Conservation (phyloP, 140 eudicot species). For the Senecio squalidus region DNA sequence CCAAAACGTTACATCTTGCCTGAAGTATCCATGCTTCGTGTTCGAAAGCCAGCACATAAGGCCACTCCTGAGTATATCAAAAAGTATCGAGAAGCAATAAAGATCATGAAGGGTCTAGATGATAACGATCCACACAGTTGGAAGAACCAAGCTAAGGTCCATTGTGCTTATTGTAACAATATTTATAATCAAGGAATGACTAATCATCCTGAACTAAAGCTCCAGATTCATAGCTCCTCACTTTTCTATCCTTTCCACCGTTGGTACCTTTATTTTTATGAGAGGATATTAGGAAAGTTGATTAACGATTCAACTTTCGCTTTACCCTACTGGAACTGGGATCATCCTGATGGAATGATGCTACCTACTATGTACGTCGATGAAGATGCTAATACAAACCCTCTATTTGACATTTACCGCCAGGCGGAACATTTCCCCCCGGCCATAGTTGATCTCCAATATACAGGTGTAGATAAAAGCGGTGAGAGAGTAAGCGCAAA, state of each 20-base stretch:
- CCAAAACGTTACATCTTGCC: conserved; percentile 14
- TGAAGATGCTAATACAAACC: neutral
- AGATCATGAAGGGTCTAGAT: conserved; percentile 40
- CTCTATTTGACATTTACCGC: conserved; percentile 36
- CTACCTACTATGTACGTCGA: conserved; percentile 7
- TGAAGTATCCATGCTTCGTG: neutral
- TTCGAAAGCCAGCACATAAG: conserved; percentile 41
- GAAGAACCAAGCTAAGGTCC: conserved; percentile 50
- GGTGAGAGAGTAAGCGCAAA: no score
- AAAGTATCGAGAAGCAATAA: conserved; percentile 25
- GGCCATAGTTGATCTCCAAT: no score
- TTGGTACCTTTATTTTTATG: conserved; percentile 59
- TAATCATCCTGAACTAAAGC: conserved; percentile 11
- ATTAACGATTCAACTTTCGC: conserved; percentile 51
- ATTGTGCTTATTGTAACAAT: conserved; percentile 56
- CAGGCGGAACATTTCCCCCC: no score
- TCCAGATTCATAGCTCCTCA: conserved; percentile 47
- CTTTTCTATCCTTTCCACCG: conserved; percentile 68
- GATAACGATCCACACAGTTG: conserved; percentile 38
- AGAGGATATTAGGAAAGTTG: conserved; percentile 48
- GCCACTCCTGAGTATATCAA: conserved; percentile 18
- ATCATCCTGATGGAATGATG: conserved; percentile 17
- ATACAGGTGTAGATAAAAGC: no score
- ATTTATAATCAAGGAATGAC: conserved; percentile 25
- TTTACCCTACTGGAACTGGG: conserved; percentile 44